These are phyloP conservation scores for Kwoniella sp. DNA, from an alignment of 768 basidiomycete species.

Conservation along the genomic window DNA sequence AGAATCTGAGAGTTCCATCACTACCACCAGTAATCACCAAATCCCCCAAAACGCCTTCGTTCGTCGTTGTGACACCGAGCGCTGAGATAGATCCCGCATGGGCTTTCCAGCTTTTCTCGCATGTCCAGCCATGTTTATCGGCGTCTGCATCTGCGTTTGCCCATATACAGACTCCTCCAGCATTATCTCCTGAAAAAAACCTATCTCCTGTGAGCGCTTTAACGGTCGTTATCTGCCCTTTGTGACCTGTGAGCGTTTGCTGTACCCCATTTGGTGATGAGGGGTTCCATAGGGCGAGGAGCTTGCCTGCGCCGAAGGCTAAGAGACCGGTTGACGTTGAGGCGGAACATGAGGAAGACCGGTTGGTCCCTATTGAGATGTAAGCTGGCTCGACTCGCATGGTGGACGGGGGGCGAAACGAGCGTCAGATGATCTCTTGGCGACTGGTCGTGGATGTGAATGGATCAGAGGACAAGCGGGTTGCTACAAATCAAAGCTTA, in stretches of 20 bases:
- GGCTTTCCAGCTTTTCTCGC: constrained; percentile 59
- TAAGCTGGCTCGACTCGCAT: constrained; percentile 32
- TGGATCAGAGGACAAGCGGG: too few relatives aligned
- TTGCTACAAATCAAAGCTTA: too few relatives aligned
- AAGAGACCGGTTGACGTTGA: constrained; percentile 56
- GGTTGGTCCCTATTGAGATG: constrained; percentile 53
- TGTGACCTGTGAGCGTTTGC: constrained; percentile 74
- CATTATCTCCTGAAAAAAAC: constrained; percentile 74
- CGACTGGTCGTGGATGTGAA: too few relatives aligned
- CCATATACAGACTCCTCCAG: constrained; percentile 72
- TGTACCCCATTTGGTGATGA: constrained; percentile 59
- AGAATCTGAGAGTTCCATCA: constrained; percentile 76
- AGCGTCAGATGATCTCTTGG: too few relatives aligned
- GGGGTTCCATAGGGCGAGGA: constrained; percentile 66
- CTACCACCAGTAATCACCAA: constrained; percentile 77
- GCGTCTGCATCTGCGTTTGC: constrained; percentile 35
- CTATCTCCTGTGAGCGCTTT: constrained; percentile 63
- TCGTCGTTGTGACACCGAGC: constrained; percentile 59
- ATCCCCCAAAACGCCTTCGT: constrained; percentile 30
- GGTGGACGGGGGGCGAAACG: background rate
- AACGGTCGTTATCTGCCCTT: constrained; percentile 73
- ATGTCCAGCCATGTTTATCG: constrained; percentile 23
- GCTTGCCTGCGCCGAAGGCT: constrained; percentile 65
- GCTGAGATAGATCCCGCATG: constrained; percentile 70
- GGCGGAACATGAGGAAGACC: constrained; percentile 51